Base-by-base conservation (phyloP, 2,329 filamentous ascomycete genomes). In the Beauveria varroae region DNA sequence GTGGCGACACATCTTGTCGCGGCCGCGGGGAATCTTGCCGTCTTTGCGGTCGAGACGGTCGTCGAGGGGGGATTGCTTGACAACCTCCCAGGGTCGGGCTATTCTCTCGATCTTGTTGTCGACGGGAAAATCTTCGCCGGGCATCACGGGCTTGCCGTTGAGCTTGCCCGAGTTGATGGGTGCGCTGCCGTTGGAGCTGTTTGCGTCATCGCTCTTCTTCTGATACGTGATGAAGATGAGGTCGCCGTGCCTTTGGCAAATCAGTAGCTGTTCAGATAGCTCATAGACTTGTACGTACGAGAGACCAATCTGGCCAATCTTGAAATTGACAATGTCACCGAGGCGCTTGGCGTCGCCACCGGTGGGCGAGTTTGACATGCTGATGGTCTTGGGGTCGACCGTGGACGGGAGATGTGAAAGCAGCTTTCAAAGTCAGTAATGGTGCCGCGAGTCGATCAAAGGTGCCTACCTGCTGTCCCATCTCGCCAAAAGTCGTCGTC, bases 1-100 rank as follows among this genome's bases (percentile, higher is more conserved):
- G 73, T 99, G 95, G 64, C 91, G 88, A 78, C 95, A 99, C 92
- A 99, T 95, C 72, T 90, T 90, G 72, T 96, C 91, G 62, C 82
- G 82, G 64, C 83, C 83, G 64, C 93, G 82, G 22, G 85, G 78
- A 57, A 97, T 96, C 78, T 96, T 99, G 66, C 95, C 95, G 79
- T 95, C 88, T 66, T 87, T 83, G 75, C 86, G 91, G 74, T 99
- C 95, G 70, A 99, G 78, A 61, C 83, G 80, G 71, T 99, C 88
- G 71, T 99, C 96, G 10, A 99, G 81, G 2, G 87, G 80, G 2
- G 93, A 96, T 76, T 99, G 95, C 69, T 86, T 86, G 18, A 98
- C 89, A 9, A 89, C 85, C 70, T 99, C 95, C 95, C 95, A 98
- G 6, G 75, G 75, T 51, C 73, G 71, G 30, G 72, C 67, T 64